Conservation (phyloP, 2,329 filamentous ascomycete genomes). For the Penicillium nordicum region DNA sequence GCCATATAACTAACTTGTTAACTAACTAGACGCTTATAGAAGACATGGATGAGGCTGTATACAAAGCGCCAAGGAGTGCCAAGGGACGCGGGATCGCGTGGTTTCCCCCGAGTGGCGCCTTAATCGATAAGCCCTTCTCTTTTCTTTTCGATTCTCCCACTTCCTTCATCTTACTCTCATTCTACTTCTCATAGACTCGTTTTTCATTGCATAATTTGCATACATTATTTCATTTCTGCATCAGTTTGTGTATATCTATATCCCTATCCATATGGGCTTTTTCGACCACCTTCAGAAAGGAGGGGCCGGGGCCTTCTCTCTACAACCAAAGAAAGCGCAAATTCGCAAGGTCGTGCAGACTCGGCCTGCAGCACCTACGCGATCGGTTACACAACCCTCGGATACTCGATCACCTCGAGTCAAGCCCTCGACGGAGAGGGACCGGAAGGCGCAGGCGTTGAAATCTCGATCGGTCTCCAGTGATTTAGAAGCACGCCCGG, state of each 20-base stretch:
- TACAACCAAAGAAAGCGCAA: slow-evolving; percentile 42
- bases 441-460: slow-evolving; percentile 23
- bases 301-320: slow-evolving; percentile 39
- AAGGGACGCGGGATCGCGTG: slow-evolving; percentile 11
- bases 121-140: slow-evolving; percentile 11
- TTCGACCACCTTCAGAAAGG: slow-evolving; percentile 47
- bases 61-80: neutral
- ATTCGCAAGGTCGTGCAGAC: slow-evolving; percentile 43
- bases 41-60: neutral
- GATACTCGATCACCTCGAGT: slow-evolving; percentile 19
- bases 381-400: slow-evolving; percentile 27
- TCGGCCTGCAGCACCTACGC: slow-evolving; percentile 30
- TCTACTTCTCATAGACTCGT: neutral
- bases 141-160: slow-evolving; percentile 5
- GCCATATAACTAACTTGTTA: too few relatives aligned
- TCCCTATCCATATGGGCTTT: slow-evolving; percentile 38
- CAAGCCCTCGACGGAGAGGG: slow-evolving; percentile 20
- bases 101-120: slow-evolving; percentile 24
- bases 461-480: slow-evolving; percentile 31
- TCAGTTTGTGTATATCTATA: slow-evolving; percentile 16
- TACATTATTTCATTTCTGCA: slow-evolving; percentile 10
- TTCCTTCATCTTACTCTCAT: neutral
- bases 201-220: slow-evolving; percentile 5
- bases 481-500: slow-evolving; percentile 26
- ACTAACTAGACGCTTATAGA: neutral